phyloP scores from a whole-genome alignment of 768 basidiomycete species.

The Boletus rubroflammeus region DNA sequence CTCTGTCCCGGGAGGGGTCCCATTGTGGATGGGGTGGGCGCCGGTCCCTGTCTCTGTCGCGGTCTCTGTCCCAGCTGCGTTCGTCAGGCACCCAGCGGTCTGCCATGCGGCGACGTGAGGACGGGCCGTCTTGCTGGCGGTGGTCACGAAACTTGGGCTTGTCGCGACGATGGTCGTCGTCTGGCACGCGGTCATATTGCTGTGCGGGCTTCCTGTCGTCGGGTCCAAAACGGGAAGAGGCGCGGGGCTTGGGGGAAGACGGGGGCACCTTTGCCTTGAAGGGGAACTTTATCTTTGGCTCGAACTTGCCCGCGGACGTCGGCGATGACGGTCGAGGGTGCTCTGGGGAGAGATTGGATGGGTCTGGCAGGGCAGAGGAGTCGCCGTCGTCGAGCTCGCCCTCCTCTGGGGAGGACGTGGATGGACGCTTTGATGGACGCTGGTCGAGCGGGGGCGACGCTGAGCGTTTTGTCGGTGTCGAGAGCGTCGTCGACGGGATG shows the following conservation, averaged over 20 bases:
- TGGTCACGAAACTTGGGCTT: conserved; percentile 20
- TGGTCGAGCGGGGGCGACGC: conserved; percentile 52
- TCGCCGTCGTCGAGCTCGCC: conserved; percentile 71
- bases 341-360: conserved; percentile 11
- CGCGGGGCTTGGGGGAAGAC: conserved; percentile 17
- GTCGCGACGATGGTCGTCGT: conserved; percentile 43
- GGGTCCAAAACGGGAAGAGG: conserved; percentile 32
- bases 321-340: conserved; percentile 34
- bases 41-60: conserved; percentile 28
- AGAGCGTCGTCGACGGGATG: conserved; percentile 13
- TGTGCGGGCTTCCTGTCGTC: conserved; percentile 24
- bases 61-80: conserved; percentile 22
- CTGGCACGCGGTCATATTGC: conserved; percentile 40
- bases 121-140: conserved; percentile 15
- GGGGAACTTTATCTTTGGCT: conserved; percentile 63
- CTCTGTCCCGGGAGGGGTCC: conserved; percentile 24
- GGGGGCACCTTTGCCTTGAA: conserved; percentile 50
- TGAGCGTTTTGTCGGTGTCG: conserved; percentile 44
- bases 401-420: conserved; percentile 70
- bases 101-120: conserved; percentile 17
- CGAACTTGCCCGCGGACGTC: conserved; percentile 31
- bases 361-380: conserved; percentile 8
- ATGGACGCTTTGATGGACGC: conserved; percentile 52
- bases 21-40: conserved; percentile 15
- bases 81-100: conserved; percentile 28